Percentiles rank a stretch among this genome's conserved stretches.
phyloP scores from a whole-genome alignment of 768 basidiomycete genomes.

The Russula ochroleuca region DNA sequence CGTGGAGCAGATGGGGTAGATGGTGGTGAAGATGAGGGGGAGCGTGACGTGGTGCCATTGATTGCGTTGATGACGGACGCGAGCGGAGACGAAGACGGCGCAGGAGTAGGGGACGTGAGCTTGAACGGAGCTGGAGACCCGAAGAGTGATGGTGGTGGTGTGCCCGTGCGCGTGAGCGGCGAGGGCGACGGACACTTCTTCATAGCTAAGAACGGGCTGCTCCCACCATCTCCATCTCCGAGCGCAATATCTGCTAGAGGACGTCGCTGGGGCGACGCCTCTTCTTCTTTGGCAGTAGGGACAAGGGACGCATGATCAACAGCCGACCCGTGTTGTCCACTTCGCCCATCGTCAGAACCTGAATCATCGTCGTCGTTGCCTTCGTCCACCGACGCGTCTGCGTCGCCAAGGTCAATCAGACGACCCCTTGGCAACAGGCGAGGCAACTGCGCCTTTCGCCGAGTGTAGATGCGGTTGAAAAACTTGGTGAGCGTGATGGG shows the following conservation, averaged over 20 bases:
- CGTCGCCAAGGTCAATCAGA: conserved; percentile 21
- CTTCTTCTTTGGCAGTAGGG: not conserved
- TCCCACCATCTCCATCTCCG: conserved; percentile 16
- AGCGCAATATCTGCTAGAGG: conserved; percentile 26
- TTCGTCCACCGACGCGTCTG: conserved; percentile 2
- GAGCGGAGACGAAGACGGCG: conserved; percentile 29
- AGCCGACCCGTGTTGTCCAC: not conserved
- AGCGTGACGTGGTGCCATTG: conserved; percentile 14
- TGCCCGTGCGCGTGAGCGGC: not conserved
- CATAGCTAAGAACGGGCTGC: conserved; percentile 2
- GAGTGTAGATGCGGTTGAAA: conserved; percentile 25
- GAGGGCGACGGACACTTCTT: not conserved
- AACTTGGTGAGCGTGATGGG: conserved; percentile 28
- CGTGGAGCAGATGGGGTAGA: conserved; percentile 16
- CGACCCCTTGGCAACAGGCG: conserved; percentile 11
- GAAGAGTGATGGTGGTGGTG: not conserved
- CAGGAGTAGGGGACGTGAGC: conserved; percentile 33
- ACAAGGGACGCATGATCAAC: too few relatives aligned
- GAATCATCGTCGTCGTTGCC: not conserved
- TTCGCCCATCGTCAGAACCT: not conserved
- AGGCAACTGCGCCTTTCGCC: conserved; percentile 14
- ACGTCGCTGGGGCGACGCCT: conserved; percentile 17
- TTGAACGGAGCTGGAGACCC: conserved; percentile 11
- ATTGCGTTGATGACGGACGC: conserved; percentile 28
- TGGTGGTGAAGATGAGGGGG: conserved; percentile 4